These are phyloP conservation scores for Artemisia annua DNA, from an alignment of 129 eudicot species.

Conservation along the genomic window DNA sequence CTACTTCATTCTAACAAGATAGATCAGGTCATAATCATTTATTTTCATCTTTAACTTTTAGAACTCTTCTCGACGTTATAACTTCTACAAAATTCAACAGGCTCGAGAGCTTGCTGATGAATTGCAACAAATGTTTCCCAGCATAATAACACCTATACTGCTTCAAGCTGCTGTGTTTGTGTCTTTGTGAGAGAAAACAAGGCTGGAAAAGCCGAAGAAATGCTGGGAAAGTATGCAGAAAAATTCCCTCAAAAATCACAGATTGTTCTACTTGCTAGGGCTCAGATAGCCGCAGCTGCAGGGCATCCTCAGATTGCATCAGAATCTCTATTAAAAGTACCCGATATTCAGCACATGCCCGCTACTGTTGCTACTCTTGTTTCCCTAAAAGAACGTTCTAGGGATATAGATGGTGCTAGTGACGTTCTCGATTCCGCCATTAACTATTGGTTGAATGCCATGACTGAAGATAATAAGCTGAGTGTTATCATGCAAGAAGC, in stretches of 20 bases:
- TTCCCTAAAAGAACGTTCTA: conserved; percentile 79
- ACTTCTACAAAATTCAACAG: conserved; percentile 35
- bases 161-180: conserved; percentile 98
- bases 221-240: conserved; percentile 62
- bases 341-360: conserved; percentile 93
- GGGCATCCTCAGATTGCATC: conserved; percentile 90
- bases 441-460: conserved; percentile 74
- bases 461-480: conserved; percentile 81
- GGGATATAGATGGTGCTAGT: conserved; percentile 85
- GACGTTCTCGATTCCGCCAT: conserved; percentile 65
- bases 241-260: conserved; percentile 62
- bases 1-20: conserved; percentile 92
- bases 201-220: conserved; percentile 86
- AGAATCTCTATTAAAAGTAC: conserved; percentile 62
- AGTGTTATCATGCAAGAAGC: conserved; percentile 79
- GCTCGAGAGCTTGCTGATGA: conserved; percentile 81
- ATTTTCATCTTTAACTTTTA: background rate
- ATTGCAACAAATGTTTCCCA: conserved; percentile 69
- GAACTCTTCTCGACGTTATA: background rate
- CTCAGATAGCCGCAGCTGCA: conserved; percentile 88
- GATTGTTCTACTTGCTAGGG: conserved; percentile 64
- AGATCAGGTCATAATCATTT: conserved; percentile 62
- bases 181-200: conserved; percentile 80
- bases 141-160: conserved; percentile 63
- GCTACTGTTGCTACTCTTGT: conserved; percentile 93